These are phyloP conservation scores for Colletotrichum trifolii DNA, from an alignment of 2,329 filamentous ascomycete genomes.

Conservation along the genomic window DNA sequence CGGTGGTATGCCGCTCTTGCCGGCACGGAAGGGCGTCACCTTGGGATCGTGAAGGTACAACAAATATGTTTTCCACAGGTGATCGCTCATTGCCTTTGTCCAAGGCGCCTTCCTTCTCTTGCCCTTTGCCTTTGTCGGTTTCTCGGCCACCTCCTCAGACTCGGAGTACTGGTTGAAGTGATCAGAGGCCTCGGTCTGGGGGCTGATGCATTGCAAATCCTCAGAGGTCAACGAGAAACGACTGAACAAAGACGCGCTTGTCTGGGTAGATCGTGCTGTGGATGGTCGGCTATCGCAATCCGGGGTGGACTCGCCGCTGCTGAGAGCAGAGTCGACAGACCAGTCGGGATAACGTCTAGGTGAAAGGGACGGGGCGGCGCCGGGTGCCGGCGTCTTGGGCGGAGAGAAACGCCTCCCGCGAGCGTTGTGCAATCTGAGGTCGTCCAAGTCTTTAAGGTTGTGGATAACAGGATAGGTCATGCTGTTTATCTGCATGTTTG, in stretches of 20 bases:
- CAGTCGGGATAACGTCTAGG: constrained; percentile 66
- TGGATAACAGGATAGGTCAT: constrained; percentile 47
- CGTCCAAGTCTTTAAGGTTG: constrained; percentile 47
- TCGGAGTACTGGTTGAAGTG: constrained; percentile 35
- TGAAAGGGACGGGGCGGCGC: constrained; percentile 54
- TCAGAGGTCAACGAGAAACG: constrained; percentile 67
- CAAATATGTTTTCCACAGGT: constrained; percentile 74
- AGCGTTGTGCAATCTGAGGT: constrained; percentile 47
- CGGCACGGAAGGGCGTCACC: constrained; percentile 73
- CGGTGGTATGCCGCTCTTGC: constrained; percentile 72
- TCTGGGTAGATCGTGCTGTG: constrained; percentile 69
- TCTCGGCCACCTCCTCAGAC: constrained; percentile 15
- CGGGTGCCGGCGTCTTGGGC: constrained; percentile 69
- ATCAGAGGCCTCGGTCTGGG: constrained; percentile 55
- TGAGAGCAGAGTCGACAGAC: constrained; percentile 67
- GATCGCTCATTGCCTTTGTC: constrained; percentile 73
- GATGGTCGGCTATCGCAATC: constrained; percentile 70
- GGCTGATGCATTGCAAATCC: constrained; percentile 65
- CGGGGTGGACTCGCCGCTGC: constrained; percentile 68
- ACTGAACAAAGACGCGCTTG: constrained; percentile 67
- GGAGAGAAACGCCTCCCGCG: constrained; percentile 60
- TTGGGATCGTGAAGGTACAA: constrained; percentile 75
- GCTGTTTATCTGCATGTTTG: constrained; percentile 57
- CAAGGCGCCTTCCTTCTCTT: constrained; percentile 65
- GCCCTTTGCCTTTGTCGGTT: constrained; percentile 30